phyloP scores from a whole-genome alignment of 805 yeast species.

The Dipodascus albidus region DNA sequence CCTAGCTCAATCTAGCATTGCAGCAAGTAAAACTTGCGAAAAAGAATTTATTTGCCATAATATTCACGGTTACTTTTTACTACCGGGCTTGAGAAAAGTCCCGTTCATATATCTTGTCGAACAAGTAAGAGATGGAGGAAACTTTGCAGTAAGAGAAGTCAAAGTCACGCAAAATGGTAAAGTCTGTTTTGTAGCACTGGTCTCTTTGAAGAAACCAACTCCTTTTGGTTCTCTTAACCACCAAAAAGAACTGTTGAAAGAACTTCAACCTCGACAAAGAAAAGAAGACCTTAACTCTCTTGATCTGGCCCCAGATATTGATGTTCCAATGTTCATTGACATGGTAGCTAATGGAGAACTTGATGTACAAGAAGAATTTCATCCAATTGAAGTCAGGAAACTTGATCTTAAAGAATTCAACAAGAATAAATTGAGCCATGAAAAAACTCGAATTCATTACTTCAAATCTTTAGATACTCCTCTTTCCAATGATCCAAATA shows the following conservation, averaged over 20 bases:
- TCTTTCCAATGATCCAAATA: conserved; percentile 12
- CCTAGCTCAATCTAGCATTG: conserved; percentile 18
- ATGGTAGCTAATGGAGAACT: conserved; percentile 10
- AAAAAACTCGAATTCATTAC: conserved; percentile 20
- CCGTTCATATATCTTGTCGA: conserved; percentile 22
- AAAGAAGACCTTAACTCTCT: conserved; percentile 10
- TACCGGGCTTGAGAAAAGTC: conserved; percentile 18
- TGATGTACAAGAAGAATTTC: conserved; percentile 11
- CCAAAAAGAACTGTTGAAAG: conserved; percentile 11
- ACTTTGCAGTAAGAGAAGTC: conserved; percentile 18
- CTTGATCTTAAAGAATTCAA: conserved; percentile 17
- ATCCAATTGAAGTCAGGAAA: conserved; percentile 22
- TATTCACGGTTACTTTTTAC: conserved; percentile 20
- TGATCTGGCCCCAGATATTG: conserved; percentile 21
- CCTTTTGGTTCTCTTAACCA: conserved; percentile 8
- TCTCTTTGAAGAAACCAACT: conserved; percentile 11
- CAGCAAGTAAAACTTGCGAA: conserved; percentile 17
- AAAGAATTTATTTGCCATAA: conserved; percentile 14
- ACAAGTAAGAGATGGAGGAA: conserved; percentile 18
- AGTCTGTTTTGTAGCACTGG: conserved; percentile 11
- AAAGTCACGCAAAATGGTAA: conserved; percentile 19
- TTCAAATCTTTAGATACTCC: conserved; percentile 15
- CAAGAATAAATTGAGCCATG: conserved; percentile 7
- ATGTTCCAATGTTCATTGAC: conserved; percentile 14
- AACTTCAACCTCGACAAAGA: conserved; percentile 6